Base-by-base conservation (phyloP, 2,329 filamentous ascomycete species). In the Sclerotinia glacialis region DNA sequence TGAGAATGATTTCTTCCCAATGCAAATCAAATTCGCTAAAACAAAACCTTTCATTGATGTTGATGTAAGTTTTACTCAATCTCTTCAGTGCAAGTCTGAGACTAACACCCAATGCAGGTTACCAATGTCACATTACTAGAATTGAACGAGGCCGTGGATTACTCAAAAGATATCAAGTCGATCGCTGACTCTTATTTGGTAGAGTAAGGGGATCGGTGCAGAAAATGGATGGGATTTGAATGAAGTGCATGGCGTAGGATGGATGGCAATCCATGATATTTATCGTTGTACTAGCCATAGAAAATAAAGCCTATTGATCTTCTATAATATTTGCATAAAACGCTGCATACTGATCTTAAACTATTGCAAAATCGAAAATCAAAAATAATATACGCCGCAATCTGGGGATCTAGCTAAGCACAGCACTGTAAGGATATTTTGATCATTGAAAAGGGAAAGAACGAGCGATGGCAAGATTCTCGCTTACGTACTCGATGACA, bases 1-100 rank as follows among this genome's bases (percentile, higher is more conserved):
- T 72, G 95, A 98, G 77, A 89, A 92, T 66, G 93, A 97, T 74
- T 98, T 98, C 82, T 99, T 99, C 87, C 95, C 95, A 1, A 98
- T 99, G 93, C 89, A 86, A 64, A 88, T 98, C 68, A 86, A 88
- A 65, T 99, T 99, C 80, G 89, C 86, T 70, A 97, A 96, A 84
- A 85, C 87, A 52, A 86, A 85, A 67, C 94, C 95, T 37, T 97
- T 92, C 78, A 85, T 98, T 61, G 92, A 97, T 74, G 91, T 99
- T 70, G 93, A 97, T 80, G 94, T 98, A 83, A 89, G 90, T 23
- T 44, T 54, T 12, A 21, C 8, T 14, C 53, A 37, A 50, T 46
- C 49, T 12, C 40, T 42, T 34, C 16, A 46, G 62, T 65, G 23
- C 54, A 62, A 62, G 49, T 37, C 52, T 65, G 64, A 65, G 66